phyloP scores from a whole-genome alignment of 352 stramenopile genomes.

The Globisporangium okanoganense region DNA sequence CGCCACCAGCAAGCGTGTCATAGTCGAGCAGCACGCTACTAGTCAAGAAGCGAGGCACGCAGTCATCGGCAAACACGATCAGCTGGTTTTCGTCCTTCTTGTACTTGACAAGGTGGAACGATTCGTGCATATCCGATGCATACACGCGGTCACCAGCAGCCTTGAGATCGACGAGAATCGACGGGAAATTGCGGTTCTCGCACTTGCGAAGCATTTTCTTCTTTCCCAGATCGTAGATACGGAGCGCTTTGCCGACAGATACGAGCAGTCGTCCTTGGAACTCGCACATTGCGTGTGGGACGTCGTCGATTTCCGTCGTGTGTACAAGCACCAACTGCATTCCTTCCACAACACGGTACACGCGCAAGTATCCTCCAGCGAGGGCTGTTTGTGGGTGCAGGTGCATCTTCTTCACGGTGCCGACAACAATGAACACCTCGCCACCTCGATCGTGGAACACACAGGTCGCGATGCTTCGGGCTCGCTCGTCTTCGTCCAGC shows the following conservation, averaged over 20 bases:
- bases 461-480: constrained; percentile 91
- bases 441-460: constrained; percentile 95
- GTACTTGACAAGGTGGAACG: constrained; percentile 97
- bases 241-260: constrained; percentile 93
- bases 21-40: constrained; percentile 94
- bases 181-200: constrained; percentile 93
- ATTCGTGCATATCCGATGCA: constrained; percentile 95
- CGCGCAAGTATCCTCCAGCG: constrained; percentile 73
- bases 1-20: constrained; percentile 96
- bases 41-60: constrained; percentile 80
- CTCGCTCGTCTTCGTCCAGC: constrained; percentile 92
- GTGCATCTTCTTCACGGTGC: constrained; percentile 94
- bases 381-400: constrained; percentile 86
- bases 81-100: constrained; percentile 95
- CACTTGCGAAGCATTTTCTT: constrained; percentile 99
- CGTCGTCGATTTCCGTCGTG: constrained; percentile 95
- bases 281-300: constrained; percentile 95
- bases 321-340: constrained; percentile 95
- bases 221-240: constrained; percentile 99
- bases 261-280: constrained; percentile 97
- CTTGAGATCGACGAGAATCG: constrained; percentile 93
- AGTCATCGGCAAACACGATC: constrained; percentile 96
- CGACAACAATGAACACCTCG: constrained; percentile 97
- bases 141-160: constrained; percentile 94
- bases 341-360: constrained; percentile 94